Evolutionary conservation across 176 grass and related monocot genomes (phyloP).

Genomic region (Avena insularis): DNA sequence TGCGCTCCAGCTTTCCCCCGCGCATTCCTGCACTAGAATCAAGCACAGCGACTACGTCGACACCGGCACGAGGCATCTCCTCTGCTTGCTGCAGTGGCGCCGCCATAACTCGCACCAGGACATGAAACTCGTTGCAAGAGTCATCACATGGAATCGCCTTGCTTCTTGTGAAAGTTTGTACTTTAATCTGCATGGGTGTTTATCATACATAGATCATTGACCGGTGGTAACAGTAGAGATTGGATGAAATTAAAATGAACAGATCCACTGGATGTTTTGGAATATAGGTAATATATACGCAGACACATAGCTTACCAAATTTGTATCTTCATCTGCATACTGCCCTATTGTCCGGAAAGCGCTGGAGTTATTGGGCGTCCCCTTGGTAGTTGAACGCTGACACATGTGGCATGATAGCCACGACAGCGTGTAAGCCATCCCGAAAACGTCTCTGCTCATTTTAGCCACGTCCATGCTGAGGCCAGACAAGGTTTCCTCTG

Average conservation of each 20-base stretch:
- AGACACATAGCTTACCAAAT: neutral
- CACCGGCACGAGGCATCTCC: too few relatives aligned
- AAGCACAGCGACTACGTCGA: constrained; percentile 22
- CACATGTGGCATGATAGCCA: neutral
- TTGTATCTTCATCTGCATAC: neutral
- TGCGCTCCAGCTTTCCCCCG: neutral
- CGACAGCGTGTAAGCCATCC: neutral
- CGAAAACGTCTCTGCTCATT: neutral
- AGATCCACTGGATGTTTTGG: too few relatives aligned
- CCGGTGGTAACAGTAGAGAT: neutral
- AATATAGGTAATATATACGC: neutral
- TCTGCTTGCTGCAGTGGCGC: accelerated
- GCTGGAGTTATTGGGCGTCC: neutral
- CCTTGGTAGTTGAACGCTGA: neutral
- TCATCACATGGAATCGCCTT: neutral
- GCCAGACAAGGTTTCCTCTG: neutral
- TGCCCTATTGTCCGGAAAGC: neutral
- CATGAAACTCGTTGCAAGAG: neutral
- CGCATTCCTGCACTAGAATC: neutral
- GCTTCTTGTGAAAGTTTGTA: neutral
- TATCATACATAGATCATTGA: neutral
- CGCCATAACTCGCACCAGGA: neutral
- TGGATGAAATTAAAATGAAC: too few relatives aligned
- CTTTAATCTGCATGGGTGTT: neutral
- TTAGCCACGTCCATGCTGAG: neutral